Evolutionary conservation across 352 stramenopile genomes (phyloP).

Genomic region (Hyaloperonospora arabidopsidis): DNA sequence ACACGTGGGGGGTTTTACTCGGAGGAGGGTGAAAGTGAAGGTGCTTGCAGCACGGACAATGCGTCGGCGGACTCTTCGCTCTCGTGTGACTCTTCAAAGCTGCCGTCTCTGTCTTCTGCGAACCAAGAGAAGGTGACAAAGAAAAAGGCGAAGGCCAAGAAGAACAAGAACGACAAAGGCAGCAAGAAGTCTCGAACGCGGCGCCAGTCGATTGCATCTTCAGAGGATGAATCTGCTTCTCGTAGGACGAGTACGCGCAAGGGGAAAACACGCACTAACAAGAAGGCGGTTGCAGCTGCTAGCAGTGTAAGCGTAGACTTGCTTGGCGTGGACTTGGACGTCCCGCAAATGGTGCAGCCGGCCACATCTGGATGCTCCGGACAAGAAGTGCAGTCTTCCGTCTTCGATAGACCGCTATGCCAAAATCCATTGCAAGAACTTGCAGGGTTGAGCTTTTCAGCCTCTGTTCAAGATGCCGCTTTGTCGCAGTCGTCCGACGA

Average conservation of each 20-base stretch:
- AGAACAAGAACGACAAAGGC: slow-evolving; percentile 25
- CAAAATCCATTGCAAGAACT: slow-evolving; percentile 47
- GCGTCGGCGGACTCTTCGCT: slow-evolving; percentile 31
- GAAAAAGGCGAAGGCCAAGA: slow-evolving; percentile 19
- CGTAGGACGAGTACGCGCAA: slow-evolving; percentile 39
- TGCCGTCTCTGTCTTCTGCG: slow-evolving; percentile 27
- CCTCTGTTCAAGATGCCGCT: slow-evolving; percentile 12
- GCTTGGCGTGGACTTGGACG: slow-evolving; percentile 42
- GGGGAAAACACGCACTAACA: slow-evolving; percentile 23
- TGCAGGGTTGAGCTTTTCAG: slow-evolving; percentile 41
- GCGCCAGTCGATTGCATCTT: slow-evolving; percentile 35
- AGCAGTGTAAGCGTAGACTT: slow-evolving; percentile 36
- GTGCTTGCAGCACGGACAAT: slow-evolving; percentile 25
- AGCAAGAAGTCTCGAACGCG: slow-evolving; percentile 28
- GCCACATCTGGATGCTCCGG: slow-evolving; percentile 6
- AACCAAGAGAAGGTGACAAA: slow-evolving; percentile 16
- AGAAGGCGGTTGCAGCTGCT: slow-evolving; percentile 15
- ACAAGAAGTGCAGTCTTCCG: slow-evolving; percentile 24
- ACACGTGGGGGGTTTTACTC: slow-evolving; percentile 31
- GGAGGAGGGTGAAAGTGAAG: slow-evolving; percentile 31
- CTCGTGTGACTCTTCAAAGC: slow-evolving; percentile 46
- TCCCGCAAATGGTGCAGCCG: slow-evolving; percentile 7
- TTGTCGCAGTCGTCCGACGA: slow-evolving; percentile 6
- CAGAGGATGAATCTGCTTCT: slow-evolving; percentile 26
- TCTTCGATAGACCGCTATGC: slow-evolving; percentile 33